These are phyloP conservation scores for Arachnomyces sp. DNA, from an alignment of 2,329 filamentous ascomycete species.

Conservation along the genomic window DNA sequence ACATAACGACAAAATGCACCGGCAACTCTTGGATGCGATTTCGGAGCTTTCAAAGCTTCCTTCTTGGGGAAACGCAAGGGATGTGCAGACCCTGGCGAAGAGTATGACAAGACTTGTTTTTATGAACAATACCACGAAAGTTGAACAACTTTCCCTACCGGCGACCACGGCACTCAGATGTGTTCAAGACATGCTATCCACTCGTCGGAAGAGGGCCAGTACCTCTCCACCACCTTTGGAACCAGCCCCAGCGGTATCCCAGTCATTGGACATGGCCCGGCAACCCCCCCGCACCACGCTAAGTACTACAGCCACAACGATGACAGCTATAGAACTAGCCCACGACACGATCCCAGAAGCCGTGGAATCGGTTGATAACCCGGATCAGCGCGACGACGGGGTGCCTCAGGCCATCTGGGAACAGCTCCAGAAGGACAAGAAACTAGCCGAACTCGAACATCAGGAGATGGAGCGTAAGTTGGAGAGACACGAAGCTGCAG, in stretches of 20 bases:
- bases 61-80: constrained; percentile 56
- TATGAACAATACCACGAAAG: constrained; percentile 9
- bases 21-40: constrained; percentile 26
- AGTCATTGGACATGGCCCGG: constrained; percentile 6
- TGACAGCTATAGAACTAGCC: not conserved
- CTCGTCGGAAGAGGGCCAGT: constrained; percentile 11
- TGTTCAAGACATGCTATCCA: constrained; percentile 17
- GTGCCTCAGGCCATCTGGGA: constrained; percentile 55
- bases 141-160: constrained; percentile 13
- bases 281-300: constrained; percentile 1
- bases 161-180: constrained; percentile 6
- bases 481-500: constrained; percentile 10
- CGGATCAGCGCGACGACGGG: constrained; percentile 42
- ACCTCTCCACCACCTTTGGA: constrained; percentile 1
- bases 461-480: constrained; percentile 4
- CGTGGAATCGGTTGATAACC: constrained; percentile 3
- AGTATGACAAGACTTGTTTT: constrained; percentile 36
- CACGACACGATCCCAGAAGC: not conserved
- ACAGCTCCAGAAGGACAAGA: constrained; percentile 47
- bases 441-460: constrained; percentile 16
- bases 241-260: constrained; percentile 1
- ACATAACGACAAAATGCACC: not conserved
- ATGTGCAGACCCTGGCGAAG: constrained; percentile 49
- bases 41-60: constrained; percentile 32
- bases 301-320: constrained; percentile 8